phyloP scores from a whole-genome alignment of 768 basidiomycete genomes.

The Clitopilus passeckerianus region DNA sequence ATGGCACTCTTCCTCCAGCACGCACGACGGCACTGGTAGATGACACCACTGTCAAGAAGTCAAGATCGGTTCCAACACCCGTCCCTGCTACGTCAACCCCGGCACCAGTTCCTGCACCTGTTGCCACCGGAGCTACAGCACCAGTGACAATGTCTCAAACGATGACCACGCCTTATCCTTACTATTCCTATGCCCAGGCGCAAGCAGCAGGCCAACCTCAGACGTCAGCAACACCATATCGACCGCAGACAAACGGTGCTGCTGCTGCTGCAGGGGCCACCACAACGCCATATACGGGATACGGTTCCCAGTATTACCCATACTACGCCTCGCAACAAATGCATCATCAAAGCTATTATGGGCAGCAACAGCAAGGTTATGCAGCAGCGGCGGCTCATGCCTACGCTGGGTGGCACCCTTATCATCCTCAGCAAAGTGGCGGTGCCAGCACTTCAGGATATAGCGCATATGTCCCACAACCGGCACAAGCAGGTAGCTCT shows the following conservation, averaged over 20 bases:
- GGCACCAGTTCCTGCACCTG: conserved; percentile 18
- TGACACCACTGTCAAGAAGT: conserved; percentile 62
- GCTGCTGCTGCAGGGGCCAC: conserved; percentile 4
- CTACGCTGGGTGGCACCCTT: conserved; percentile 25
- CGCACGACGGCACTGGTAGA: conserved; percentile 63
- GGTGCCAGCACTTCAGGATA: conserved; percentile 13
- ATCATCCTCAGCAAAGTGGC: not conserved
- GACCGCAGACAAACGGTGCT: not conserved
- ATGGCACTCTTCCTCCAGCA: conserved; percentile 62
- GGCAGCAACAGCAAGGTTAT: conserved; percentile 32
- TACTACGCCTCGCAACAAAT: conserved; percentile 6
- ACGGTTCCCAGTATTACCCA: conserved; percentile 24
- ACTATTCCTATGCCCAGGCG: conserved; percentile 25
- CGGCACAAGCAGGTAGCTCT: conserved; percentile 11
- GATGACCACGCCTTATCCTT: conserved; percentile 18
- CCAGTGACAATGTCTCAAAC: conserved; percentile 9
- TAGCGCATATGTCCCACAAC: conserved; percentile 10
- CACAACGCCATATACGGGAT: conserved; percentile 24
- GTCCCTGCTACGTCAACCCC: conserved; percentile 17
- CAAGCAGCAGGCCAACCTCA: not conserved
- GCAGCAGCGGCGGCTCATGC: conserved; percentile 12
- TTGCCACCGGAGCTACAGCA: conserved; percentile 11
- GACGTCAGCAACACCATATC: not conserved
- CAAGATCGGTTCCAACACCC: conserved; percentile 27
- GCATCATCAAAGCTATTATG: conserved; percentile 18